Base-by-base conservation (phyloP, 768 basidiomycete genomes). In the Favolaschia claudopus region DNA sequence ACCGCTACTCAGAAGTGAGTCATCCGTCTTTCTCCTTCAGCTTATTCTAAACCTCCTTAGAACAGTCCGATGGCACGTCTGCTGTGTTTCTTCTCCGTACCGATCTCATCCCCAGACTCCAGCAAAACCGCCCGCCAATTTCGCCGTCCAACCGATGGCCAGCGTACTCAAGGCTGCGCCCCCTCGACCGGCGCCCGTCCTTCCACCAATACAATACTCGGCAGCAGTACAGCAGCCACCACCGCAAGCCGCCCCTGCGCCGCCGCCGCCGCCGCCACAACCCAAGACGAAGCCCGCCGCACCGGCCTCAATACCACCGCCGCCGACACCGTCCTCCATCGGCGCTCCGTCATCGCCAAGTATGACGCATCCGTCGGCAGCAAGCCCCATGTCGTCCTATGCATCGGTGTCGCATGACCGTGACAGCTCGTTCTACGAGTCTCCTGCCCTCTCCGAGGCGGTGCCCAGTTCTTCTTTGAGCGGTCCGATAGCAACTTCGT, bases 381-480 rank as follows among this genome's bases (percentile, higher is more conserved):
- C 90, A 48, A 94, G 92, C 65, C 92, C 92, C 1, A 87, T 92
- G 54, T 93, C 92, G 17, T 91, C 89, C 6, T 89, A 83, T 32
- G 89, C 91, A 12, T 85, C 83, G 45, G 82, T 79, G 34, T 86
- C 84, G 46, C 88, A 88, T 53, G 86, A 87, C 47, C 88, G 80
- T 6, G 82, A 85, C 58, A 87, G 85, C 20, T 89, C 91, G 29
- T 85, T 88, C 64, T 89, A 88, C 69, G 85, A 86, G 62, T 92
- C 91, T 8, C 91, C 91, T 54, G 85, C 87, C 60, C 70, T 91
- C 59, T 91, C 89, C 36, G 90, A 93, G 68, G 87, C 89, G 32
- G 71, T 76, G 9, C 71, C 73, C 31, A 73, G 77, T 64, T 70
- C 40, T n/a, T 36, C 71, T 53, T 57, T 70, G 47, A 63, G 79